Evolutionary conservation across 768 basidiomycete species (phyloP).

Genomic region (Neoboletus magnificus): DNA sequence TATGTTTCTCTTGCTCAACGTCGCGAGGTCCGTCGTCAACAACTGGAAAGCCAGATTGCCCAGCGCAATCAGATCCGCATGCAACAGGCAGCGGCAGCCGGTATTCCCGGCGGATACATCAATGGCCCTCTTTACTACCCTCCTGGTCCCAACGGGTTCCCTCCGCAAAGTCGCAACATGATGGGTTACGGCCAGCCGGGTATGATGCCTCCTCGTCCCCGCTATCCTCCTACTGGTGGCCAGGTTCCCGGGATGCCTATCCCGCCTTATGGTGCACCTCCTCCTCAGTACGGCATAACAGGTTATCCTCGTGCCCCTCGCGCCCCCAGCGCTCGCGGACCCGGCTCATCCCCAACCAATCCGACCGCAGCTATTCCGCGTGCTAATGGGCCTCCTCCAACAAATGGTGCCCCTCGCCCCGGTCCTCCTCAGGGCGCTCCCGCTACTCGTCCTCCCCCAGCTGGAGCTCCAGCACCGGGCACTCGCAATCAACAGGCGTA

Average conservation of each 20-base stretch:
- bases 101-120: slow-evolving; percentile 59
- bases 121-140: slow-evolving; percentile 64
- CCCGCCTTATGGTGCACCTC: slow-evolving; percentile 68
- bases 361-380: slow-evolving; percentile 63
- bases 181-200: slow-evolving; percentile 82
- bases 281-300: slow-evolving; percentile 74
- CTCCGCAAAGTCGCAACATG: slow-evolving; percentile 61
- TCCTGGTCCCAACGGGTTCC: slow-evolving; percentile 75
- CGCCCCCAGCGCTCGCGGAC: slow-evolving; percentile 62
- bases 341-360: slow-evolving; percentile 67
- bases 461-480: slow-evolving; percentile 45
- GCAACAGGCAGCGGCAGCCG: slow-evolving; percentile 89
- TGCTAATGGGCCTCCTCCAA: slow-evolving; percentile 55
- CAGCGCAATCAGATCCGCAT: slow-evolving; percentile 94
- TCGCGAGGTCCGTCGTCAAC: slow-evolving; percentile 95
- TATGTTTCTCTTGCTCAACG: slow-evolving; percentile 99
- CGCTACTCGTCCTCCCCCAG: slow-evolving; percentile 42
- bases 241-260: slow-evolving; percentile 77
- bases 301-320: slow-evolving; percentile 62
- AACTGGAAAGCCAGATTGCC: slow-evolving; percentile 97
- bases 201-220: slow-evolving; percentile 85
- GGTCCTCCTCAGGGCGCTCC: slow-evolving; percentile 39
- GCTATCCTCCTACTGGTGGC: slow-evolving; percentile 68
- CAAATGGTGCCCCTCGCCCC: slow-evolving; percentile 53
- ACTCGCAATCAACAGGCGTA: slow-evolving; percentile 33